A percentile compares a stretch with the other conserved stretches of the same genome.
phyloP scores from a whole-genome alignment of 1,139 yeast genomes.

The Taphrina pruni region DNA sequence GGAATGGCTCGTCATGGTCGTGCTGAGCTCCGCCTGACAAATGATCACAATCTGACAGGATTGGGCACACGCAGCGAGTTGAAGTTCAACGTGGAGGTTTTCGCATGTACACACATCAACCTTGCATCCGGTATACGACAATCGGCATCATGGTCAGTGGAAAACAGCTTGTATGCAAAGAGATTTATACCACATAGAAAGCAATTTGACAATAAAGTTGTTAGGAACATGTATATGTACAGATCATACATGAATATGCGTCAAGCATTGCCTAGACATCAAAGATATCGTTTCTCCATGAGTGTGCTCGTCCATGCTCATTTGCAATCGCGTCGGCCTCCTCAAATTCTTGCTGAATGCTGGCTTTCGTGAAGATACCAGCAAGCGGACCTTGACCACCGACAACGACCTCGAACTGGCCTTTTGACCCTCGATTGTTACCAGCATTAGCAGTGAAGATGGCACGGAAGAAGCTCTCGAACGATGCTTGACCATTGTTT shows the following conservation, averaged over 20 bases:
- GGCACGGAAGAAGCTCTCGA: conserved; percentile 36
- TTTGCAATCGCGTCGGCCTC: conserved; percentile 34
- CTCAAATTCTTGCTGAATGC: conserved; percentile 32
- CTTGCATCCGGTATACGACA: too few relatives aligned
- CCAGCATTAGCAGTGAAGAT: conserved; percentile 36
- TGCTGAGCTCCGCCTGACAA: conserved; percentile 7
- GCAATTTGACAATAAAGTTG: too few relatives aligned
- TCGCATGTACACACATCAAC: too few relatives aligned
- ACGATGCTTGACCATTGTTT: conserved; percentile 41
- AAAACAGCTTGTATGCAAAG: too few relatives aligned
- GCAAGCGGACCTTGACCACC: conserved; percentile 35
- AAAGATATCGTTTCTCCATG: conserved; percentile 38
- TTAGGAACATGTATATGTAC: background rate
- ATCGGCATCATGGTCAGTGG: too few relatives aligned
- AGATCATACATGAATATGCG: background rate
- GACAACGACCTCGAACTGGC: conserved; percentile 35
- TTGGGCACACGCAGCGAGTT: background rate
- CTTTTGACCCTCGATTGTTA: conserved; percentile 28
- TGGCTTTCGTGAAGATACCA: conserved; percentile 32
- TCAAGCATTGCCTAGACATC: background rate
- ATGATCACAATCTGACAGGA: conserved; percentile 12
- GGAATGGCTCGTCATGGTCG: conserved; percentile 12
- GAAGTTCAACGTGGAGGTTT: background rate
- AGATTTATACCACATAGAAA: too few relatives aligned
- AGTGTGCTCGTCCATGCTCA: conserved; percentile 36